Base-by-base conservation (phyloP, 2,329 filamentous ascomycete genomes). In the Aureobasidium subglaciale region DNA sequence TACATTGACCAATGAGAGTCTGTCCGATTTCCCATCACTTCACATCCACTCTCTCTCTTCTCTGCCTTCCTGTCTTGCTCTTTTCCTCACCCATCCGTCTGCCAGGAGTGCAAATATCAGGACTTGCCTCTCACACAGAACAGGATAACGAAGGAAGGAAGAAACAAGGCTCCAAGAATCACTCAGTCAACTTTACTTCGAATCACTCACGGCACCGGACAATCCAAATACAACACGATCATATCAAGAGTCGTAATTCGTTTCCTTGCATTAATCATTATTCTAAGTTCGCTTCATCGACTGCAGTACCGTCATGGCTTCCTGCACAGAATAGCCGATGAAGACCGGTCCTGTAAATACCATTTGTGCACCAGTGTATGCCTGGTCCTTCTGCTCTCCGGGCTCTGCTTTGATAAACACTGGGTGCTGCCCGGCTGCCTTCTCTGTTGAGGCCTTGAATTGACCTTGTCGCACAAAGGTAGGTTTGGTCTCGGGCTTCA, bases 261-360 rank as follows among this genome's bases (percentile, higher is more conserved):
- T 45, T 40, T 56, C 54, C 18, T 38, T n/a, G 34, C 54, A 18
- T 46, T 56, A 20, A n/a, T 56, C 42, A 15, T 41, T 34, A 56
- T 11, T 49, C 32, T 56, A 41, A 3, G 41, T 24, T 9, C 37
- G 32, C 24, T 56, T 37, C 38, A 40, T 18, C 11, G 65, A 63
- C 62, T 87, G 84, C 75, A 95, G 80, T 50, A 95, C 79, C 55
- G 82, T 78, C 22, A 88, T 80, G n/a, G 88, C 87, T 67, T 95
- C 85, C 58, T 95, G 88, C 59, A 90, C 81, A 9, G 86, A 84
- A 65, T 96, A 96, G 0, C 92, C 92, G 63, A 97, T 89, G 66
- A 96, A 96, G 0, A 96, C 90, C 0, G 92, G 92, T 0, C 92
- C 92, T 8, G 88, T 95, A 66, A 96, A 96, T 0, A 95, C 77